Evolutionary conservation across 805 yeast genomes (phyloP).

Genomic region (Kluyveromyces dobzhanskii): DNA sequence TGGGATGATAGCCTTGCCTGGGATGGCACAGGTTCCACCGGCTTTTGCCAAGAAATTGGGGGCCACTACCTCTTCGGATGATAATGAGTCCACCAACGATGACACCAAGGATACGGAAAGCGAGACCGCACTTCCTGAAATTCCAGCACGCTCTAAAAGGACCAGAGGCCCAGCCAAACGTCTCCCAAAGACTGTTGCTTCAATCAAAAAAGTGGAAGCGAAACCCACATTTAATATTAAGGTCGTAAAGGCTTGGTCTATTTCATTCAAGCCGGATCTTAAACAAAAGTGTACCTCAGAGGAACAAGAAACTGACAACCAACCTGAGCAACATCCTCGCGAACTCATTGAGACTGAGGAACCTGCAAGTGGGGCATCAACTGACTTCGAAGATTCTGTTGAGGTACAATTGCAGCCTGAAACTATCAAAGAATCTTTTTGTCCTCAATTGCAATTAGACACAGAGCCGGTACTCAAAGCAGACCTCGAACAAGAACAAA

Average conservation of each 20-base stretch:
- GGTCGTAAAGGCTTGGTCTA: slow-evolving; percentile 1
- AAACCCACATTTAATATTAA: background rate
- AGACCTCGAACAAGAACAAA: no score
- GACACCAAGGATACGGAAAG: slow-evolving; percentile 2
- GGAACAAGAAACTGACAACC: no score
- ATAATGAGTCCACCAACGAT: slow-evolving; percentile 6
- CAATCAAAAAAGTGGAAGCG: slow-evolving; percentile 23
- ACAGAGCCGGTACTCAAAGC: no score
- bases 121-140: slow-evolving; percentile 1
- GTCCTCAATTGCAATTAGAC: no score
- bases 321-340: no score
- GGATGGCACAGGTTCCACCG: slow-evolving; percentile 30
- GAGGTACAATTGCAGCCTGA: no score
- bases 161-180: slow-evolving; percentile 72
- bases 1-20: slow-evolving; percentile 53
- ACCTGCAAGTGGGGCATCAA: no score
- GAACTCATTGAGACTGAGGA: no score
- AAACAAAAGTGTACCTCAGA: background rate
- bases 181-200: slow-evolving; percentile 47
- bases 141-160: slow-evolving; percentile 30
- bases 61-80: slow-evolving; percentile 1
- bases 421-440: no score
- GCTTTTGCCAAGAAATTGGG: slow-evolving; percentile 15
- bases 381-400: no score
- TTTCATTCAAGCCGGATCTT: background rate